Evolutionary conservation across 1,284 basidiomycete species (phyloP), one percentile per base, ranked within the genome.

Genomic region (Chalciporus sp.): DNA sequence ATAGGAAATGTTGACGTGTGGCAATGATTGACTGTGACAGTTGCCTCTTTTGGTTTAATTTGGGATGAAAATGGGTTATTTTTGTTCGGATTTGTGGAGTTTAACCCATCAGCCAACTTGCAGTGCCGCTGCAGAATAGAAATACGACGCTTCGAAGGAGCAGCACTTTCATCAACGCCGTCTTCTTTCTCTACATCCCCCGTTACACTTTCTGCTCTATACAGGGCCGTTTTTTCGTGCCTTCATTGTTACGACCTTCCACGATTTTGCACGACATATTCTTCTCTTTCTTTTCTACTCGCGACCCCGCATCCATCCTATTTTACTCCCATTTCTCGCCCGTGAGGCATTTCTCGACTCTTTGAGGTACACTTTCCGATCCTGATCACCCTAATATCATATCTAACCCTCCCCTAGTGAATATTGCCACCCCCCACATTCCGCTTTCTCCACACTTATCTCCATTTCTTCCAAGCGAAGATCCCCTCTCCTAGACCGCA

Each of bases 261-360:
- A 85, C 84, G 83, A 85, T 76, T 76, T 75, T 76, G 75, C 77
- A 85, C 83, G 83, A 85, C 83, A 71, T 72, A 70, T 72, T 72
- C 70, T 69, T 69, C 57, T 59, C 58, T 68, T 63, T 62, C 55
- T 63, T 64, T 66, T 51, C 52, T 53, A 51, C 58, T 51, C 63
- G 41, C n/a, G 42, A 35, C 61, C 59, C 57, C 49, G 52, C 61
- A 60, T 57, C 56, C 60, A 58, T 61, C 58, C 49, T 57, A 54
- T 57, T 64, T 57, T 54, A 53, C 56, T 55, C 53, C 45, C 57
- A 47, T 49, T 56, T 42, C 28, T 40, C 47, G n/a, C 31, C 58
- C 29, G 49, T 35, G 42, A 47, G 39, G 39, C 52, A 48, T 53
- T 56, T 57, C 39, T 58, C 52, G 45, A 47, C 55, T 56, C 55